Evolutionary conservation across 371 early-diverging fungal genomes (phyloP).

Genomic region (Nematocida parisii): DNA sequence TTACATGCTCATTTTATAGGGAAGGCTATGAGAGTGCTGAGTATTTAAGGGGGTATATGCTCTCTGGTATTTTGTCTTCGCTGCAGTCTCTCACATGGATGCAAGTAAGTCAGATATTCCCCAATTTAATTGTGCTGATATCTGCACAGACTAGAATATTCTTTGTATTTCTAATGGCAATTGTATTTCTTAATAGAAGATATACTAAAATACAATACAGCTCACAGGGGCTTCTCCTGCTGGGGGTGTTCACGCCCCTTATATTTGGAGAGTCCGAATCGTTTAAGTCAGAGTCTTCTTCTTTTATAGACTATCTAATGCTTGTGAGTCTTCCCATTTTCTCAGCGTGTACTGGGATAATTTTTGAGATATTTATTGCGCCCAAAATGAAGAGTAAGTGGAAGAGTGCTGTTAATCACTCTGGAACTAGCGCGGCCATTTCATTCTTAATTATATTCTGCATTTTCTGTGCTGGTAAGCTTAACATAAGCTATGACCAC

Average conservation of each 20-base stretch:
- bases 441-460: slow-evolving; percentile 1
- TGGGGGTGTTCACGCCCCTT: slow-evolving; percentile 33
- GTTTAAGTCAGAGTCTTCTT: not conserved
- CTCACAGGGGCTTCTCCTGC: slow-evolving; percentile 13
- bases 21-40: slow-evolving; percentile 8
- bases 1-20: not conserved
- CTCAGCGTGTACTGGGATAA: slow-evolving; percentile 10
- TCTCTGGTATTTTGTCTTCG: slow-evolving; percentile 32
- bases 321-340: not conserved
- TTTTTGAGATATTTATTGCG: slow-evolving; percentile 31
- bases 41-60: slow-evolving; percentile 12
- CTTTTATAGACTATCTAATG: slow-evolving; percentile 7
- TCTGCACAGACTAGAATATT: slow-evolving; percentile 16
- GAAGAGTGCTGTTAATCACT: slow-evolving; percentile 30
- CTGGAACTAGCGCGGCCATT: slow-evolving; percentile 9
- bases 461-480: not conserved
- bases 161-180: slow-evolving; percentile 50
- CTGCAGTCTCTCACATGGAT: slow-evolving; percentile 45
- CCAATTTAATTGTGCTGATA: slow-evolving; percentile 20
- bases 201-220: slow-evolving; percentile 16
- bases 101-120: not conserved
- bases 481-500: not conserved
- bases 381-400: not conserved
- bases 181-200: slow-evolving; percentile 4
- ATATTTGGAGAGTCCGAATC: not conserved